Evolutionary conservation across 169 alveolate species (phyloP).

Genomic region (Plasmodium gaboni): DNA sequence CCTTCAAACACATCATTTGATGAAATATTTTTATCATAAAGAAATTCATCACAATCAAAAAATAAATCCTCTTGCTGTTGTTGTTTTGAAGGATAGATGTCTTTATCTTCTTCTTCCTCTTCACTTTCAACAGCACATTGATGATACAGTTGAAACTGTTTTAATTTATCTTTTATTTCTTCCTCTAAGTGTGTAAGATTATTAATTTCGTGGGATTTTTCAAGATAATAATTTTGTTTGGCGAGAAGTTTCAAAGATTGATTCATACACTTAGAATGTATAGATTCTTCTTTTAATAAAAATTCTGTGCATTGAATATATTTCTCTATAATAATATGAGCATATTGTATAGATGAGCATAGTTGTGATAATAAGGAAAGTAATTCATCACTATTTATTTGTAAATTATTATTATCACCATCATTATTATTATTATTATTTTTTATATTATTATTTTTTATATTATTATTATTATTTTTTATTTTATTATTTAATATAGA

Average conservation of each 20-base stretch:
- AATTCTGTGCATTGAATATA: conserved; percentile 73
- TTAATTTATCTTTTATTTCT: conserved; percentile 25
- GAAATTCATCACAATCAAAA: conserved; percentile 68
- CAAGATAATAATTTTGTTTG: conserved; percentile 82
- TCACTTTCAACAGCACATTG: conserved; percentile 18
- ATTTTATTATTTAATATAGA: conserved; percentile 77
- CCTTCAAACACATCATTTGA: conserved; percentile 3
- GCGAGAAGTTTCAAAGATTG: conserved; percentile 79
- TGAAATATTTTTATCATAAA: conserved; percentile 30
- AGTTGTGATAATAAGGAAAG: conserved; percentile 15
- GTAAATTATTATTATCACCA: conserved; percentile 10
- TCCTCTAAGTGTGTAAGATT: conserved; percentile 42
- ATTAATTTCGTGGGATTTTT: conserved; percentile 79
- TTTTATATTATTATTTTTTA: background rate
- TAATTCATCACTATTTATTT: background rate
- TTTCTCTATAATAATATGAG: conserved; percentile 49
- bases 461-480: background rate
- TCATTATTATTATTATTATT: background rate
- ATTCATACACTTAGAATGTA: conserved; percentile 77
- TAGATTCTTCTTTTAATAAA: conserved; percentile 78
- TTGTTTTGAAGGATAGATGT: background rate
- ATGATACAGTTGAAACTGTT: conserved; percentile 13
- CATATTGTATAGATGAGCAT: conserved; percentile 33
- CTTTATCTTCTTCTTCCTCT: conserved; percentile 13
- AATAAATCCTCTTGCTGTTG: conserved; percentile 51